Percentiles rank a stretch among this genome's conserved stretches.
These are phyloP conservation scores for Cyclocybe cylindracea DNA, from an alignment of 768 basidiomycete genomes.

Conservation along the genomic window DNA sequence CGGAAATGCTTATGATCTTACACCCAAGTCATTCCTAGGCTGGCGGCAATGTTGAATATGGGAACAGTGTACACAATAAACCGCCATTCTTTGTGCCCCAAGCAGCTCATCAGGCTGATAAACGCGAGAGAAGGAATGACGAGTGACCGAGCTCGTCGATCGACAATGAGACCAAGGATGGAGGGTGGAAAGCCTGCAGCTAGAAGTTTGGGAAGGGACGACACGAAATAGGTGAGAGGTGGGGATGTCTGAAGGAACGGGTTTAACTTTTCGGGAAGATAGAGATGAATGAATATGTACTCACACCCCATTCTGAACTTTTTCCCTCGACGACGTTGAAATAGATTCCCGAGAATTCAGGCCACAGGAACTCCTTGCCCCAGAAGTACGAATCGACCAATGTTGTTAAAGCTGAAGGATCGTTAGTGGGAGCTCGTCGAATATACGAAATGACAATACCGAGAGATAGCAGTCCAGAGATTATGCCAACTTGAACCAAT, in stretches of 20 bases:
- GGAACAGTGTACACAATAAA: slow-evolving; percentile 91
- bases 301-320: slow-evolving; percentile 89
- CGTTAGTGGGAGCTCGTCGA: not conserved
- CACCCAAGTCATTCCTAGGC: slow-evolving; percentile 64
- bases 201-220: slow-evolving; percentile 77
- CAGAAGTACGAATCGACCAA: slow-evolving; percentile 87
- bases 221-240: slow-evolving; percentile 60
- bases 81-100: slow-evolving; percentile 98
- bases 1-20: slow-evolving; percentile 34
- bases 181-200: slow-evolving; percentile 65
- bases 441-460: slow-evolving; percentile 35
- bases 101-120: slow-evolving; percentile 63
- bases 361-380: slow-evolving; percentile 75
- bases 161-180: slow-evolving; percentile 47
- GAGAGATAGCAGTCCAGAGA: slow-evolving; percentile 49
- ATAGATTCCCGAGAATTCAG: slow-evolving; percentile 74
- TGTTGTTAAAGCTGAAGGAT: slow-evolving; percentile 55
- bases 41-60: slow-evolving; percentile 76
- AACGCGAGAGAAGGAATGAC: slow-evolving; percentile 55
- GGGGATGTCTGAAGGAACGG: slow-evolving; percentile 58
- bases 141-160: slow-evolving; percentile 51
- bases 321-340: slow-evolving; percentile 91
- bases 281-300: slow-evolving; percentile 26
- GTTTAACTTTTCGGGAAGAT: not conserved
- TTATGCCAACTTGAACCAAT: slow-evolving; percentile 50